Base-by-base conservation (phyloP, 805 yeast genomes). In the Lipomyces mesembrius region DNA sequence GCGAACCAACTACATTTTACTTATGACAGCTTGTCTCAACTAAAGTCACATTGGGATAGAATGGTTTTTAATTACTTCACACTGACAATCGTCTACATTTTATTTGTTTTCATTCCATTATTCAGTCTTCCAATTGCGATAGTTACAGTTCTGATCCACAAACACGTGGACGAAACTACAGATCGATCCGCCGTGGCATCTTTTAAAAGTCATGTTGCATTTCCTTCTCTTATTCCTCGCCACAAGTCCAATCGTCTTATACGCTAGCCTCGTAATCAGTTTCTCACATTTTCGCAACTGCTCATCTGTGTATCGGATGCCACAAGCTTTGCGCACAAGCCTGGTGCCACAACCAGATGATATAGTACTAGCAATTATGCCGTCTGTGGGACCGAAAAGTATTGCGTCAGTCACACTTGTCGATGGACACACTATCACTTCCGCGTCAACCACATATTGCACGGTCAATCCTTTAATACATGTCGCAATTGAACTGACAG, bases 71-170 rank as follows among this genome's bases (percentile, higher is more conserved):
- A n/a, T 43, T 43, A 43, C 14, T 43, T 43, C 22, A n/a, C 20
- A 3, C 22, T 43, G 49, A 43, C 49, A 43, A 17, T 43, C 8
- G 22, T n/a, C 49, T 43, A 43, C 20, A 43, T 43, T 2, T 43
- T 43, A 2, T 43, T 43, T 43, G n/a, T 43, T 43, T 43, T 43
- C 49, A 43, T 43, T n/a, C 49, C 49, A 6, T n/a, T 43, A n/a
- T 43, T 43, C 49, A 17, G 49, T 43, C 49, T 43, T 43, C 49
- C 49, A n/a, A 43, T 43, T n/a, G 49, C 49, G 11, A 43, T 43
- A 43, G 49, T 43, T n/a, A 43, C 49, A n/a, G 49, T 43, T 17
- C 49, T 43, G 22, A n/a, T 43, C 49, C 20, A n/a, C 22, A 43
- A n/a, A 9, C 22, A 43, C 49, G 22, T 43, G 20, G 49, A 43